phyloP scores from a whole-genome alignment of 176 grass and related monocot species.

The Avena sativa region DNA sequence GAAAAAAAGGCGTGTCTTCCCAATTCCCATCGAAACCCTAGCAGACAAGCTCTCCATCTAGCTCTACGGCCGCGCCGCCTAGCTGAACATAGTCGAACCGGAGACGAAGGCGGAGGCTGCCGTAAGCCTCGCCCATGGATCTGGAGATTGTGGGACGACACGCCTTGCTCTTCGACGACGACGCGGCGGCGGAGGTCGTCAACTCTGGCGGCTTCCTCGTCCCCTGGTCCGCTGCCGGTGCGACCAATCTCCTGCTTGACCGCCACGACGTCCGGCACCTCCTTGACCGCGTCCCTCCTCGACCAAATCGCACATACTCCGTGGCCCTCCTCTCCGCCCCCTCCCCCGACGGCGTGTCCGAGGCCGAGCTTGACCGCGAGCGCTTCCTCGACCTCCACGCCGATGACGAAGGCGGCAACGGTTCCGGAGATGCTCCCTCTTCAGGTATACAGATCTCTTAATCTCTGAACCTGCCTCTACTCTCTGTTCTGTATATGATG shows the following conservation, averaged over 20 bases:
- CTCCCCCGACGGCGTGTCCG: constrained; percentile 49
- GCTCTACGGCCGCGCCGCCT: constrained; percentile 11
- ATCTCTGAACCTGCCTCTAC: background rate
- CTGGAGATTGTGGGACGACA: constrained; percentile 77
- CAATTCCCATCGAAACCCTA: constrained; percentile 50
- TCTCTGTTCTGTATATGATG: background rate
- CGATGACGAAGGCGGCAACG: constrained; percentile 29
- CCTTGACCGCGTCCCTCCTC: constrained; percentile 87
- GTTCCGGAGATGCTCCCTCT: background rate
- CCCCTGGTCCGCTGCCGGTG: constrained; percentile 67
- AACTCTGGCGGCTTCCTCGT: constrained; percentile 79
- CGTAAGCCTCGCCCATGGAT: constrained; percentile 50
- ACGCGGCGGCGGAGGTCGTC: constrained; percentile 71
- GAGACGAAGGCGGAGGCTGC: background rate
- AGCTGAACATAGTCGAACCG: background rate
- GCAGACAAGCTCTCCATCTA: constrained; percentile 14
- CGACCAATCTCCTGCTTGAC: constrained; percentile 74
- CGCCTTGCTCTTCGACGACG: constrained; percentile 91
- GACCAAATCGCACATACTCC: constrained; percentile 50
- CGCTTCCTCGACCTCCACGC: constrained; percentile 70
- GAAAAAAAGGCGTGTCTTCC: background rate
- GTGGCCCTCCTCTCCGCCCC: constrained; percentile 29
- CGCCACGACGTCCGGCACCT: constrained; percentile 94
- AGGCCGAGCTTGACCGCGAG: constrained; percentile 69
- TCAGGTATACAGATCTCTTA: constrained; percentile 45